Conservation (phyloP, 148 eudicot genomes). For the Camellia sinensis region DNA sequence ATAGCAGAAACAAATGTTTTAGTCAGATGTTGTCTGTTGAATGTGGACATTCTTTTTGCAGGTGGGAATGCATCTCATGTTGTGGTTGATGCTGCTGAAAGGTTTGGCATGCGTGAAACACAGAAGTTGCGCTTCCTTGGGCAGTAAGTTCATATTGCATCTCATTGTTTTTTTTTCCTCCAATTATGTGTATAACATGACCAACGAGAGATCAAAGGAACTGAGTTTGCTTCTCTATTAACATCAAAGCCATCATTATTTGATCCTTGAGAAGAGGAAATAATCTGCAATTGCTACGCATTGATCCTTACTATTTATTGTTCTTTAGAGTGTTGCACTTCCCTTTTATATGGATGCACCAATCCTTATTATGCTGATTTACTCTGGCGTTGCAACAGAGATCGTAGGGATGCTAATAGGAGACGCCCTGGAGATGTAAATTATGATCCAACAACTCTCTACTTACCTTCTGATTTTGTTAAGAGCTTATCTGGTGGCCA, state of each 20-base stretch:
- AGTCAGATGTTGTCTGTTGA: neutral
- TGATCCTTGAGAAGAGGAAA: too few relatives aligned
- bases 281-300: too few relatives aligned
- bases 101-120: constrained; percentile 74
- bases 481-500: constrained; percentile 74
- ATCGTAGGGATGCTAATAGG: constrained; percentile 73
- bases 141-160: constrained; percentile 47
- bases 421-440: constrained; percentile 69
- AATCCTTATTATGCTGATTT: neutral
- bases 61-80: constrained; percentile 37
- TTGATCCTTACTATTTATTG: neutral
- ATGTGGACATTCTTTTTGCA: constrained; percentile 19
- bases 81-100: constrained; percentile 50
- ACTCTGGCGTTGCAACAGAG: constrained; percentile 35
- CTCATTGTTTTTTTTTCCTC: neutral
- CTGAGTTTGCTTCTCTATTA: neutral
- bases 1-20: neutral
- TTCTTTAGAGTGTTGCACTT: neutral
- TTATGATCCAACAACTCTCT: constrained; percentile 85
- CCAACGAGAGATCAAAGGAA: neutral
- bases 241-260: neutral
- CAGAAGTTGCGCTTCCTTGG: constrained; percentile 76
- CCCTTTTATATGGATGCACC: neutral
- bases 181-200: neutral
- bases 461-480: constrained; percentile 69